phyloP scores from a whole-genome alignment of 148 eudicot species.

The Vaccinium macrocarpon region DNA sequence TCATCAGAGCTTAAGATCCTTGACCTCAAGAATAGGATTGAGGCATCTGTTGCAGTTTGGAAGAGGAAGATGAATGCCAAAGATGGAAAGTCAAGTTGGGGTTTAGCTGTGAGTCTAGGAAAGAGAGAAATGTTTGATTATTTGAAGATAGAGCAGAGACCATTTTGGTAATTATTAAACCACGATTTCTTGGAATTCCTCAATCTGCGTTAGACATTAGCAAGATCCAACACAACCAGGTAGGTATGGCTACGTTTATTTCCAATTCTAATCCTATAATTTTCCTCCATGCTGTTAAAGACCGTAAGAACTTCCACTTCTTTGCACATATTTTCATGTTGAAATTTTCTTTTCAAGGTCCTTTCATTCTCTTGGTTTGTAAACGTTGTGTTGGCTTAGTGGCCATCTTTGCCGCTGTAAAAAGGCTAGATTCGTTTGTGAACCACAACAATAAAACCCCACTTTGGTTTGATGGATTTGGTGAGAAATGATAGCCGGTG shows the following conservation, averaged over 20 bases:
- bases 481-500: neutral
- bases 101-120: constrained; percentile 58
- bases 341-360: neutral
- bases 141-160: constrained; percentile 57
- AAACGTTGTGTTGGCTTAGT: neutral
- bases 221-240: constrained; percentile 65
- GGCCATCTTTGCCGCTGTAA: neutral
- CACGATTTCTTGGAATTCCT: constrained; percentile 56
- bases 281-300: neutral
- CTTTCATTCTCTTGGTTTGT: neutral
- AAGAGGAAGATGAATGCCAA: constrained; percentile 56
- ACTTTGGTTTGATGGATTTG: neutral
- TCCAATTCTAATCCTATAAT: neutral
- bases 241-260: constrained; percentile 19
- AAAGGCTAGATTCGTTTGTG: neutral
- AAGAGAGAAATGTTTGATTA: constrained; percentile 62
- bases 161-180: constrained; percentile 51
- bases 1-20: constrained; percentile 69
- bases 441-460: too few species aligned
- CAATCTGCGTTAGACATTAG: constrained; percentile 66
- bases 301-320: neutral
- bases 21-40: constrained; percentile 63
- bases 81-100: constrained; percentile 65
- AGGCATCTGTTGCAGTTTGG: constrained; percentile 73
- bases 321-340: neutral